Evolutionary conservation across 352 stramenopile genomes (phyloP).

Genomic region (Phytophthora idaei): DNA sequence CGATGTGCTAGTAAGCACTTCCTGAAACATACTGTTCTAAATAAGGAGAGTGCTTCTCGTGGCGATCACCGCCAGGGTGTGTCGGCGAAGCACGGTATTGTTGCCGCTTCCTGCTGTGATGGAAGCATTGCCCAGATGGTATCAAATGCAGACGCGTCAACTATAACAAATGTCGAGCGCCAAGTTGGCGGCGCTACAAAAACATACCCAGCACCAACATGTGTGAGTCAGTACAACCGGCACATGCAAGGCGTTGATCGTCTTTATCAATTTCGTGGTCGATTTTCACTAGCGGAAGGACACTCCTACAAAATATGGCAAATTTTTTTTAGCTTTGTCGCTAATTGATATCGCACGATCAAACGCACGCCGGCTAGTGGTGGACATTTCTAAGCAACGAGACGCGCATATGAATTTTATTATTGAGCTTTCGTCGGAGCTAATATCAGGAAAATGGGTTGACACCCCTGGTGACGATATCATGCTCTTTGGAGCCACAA

Average conservation of each 20-base stretch:
- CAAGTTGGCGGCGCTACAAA: background rate
- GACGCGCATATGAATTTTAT: constrained; percentile 9
- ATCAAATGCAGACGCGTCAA: constrained; percentile 27
- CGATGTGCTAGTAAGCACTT: constrained; percentile 30
- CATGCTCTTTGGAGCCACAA: background rate
- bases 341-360: constrained; percentile 14
- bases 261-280: constrained; percentile 13
- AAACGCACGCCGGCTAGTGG: background rate
- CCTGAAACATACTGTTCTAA: constrained; percentile 18
- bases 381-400: background rate
- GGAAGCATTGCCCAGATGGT: no score
- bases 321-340: constrained; percentile 7
- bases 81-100: constrained; percentile 16
- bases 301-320: constrained; percentile 19
- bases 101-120: constrained; percentile 33
- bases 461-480: background rate
- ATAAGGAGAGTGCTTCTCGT: constrained; percentile 16
- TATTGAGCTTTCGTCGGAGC: constrained; percentile 15
- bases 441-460: constrained; percentile 13
- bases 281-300: constrained; percentile 15
- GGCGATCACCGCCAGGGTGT: constrained; percentile 21
- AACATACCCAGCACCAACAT: constrained; percentile 10
- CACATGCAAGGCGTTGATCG: constrained; percentile 18
- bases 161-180: constrained; percentile 16
- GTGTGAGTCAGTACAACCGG: constrained; percentile 14